phyloP scores from a whole-genome alignment of 176 grass and related monocot species.

The Bromus sterilis region DNA sequence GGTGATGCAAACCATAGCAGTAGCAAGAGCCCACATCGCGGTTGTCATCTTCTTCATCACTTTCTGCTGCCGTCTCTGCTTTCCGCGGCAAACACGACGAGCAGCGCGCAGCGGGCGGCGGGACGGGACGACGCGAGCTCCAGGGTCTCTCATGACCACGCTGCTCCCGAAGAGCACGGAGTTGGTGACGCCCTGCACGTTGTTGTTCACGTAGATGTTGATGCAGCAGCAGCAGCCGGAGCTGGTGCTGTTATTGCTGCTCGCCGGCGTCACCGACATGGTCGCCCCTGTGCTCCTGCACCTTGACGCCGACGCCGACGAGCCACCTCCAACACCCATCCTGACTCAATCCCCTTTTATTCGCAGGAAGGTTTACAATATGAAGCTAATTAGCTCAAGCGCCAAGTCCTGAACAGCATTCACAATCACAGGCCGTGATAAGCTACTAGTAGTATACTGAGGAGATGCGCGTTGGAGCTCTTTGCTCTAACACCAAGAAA shows the following conservation, averaged over 20 bases:
- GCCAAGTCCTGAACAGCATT: too few species aligned
- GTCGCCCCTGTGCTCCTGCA: conserved; percentile 36
- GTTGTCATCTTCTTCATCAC: background rate
- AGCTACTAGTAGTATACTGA: background rate
- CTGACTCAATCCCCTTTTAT: background rate
- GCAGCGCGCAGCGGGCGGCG: background rate
- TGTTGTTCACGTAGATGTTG: conserved; percentile 66
- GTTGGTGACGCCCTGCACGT: conserved; percentile 86
- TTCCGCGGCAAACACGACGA: background rate
- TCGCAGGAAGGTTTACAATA: too few species aligned
- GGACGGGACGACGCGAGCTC: conserved; percentile 29
- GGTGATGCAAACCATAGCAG: background rate
- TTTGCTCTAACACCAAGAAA: background rate
- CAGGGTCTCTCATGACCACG: conserved; percentile 50
- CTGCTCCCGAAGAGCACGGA: conserved; percentile 76
- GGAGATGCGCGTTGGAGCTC: background rate
- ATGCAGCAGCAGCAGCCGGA: conserved; percentile 12
- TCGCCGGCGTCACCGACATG: conserved; percentile 18
- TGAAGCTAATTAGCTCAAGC: background rate
- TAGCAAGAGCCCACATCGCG: background rate
- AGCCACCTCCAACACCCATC: background rate
- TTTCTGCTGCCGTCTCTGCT: background rate
- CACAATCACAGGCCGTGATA: background rate
- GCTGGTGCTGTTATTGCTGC: background rate
- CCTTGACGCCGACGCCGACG: background rate